phyloP scores from a whole-genome alignment of 345 rosid genomes.

The Sonneratia caseolaris region DNA sequence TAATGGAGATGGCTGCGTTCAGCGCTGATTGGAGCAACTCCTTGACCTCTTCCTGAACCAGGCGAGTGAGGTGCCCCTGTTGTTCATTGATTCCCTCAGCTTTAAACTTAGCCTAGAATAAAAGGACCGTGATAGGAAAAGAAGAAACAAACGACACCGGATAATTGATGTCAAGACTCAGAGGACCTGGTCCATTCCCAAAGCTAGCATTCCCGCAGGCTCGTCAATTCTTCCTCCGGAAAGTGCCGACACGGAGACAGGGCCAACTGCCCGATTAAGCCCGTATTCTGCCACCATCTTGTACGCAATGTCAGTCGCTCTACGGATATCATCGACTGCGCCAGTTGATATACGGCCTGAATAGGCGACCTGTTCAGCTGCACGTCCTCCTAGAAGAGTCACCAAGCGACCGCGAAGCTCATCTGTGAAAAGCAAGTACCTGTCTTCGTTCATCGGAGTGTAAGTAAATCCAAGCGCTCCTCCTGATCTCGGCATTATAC shows the following conservation, averaged over 20 bases:
- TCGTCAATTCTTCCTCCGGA: conserved; percentile 84
- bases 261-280: conserved; percentile 77
- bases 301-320: conserved; percentile 95
- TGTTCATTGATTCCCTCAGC: conserved; percentile 2
- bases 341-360: conserved; percentile 91
- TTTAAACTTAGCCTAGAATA: background rate
- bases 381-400: conserved; percentile 96
- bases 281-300: conserved; percentile 98
- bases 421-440: conserved; percentile 87
- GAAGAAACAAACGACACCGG: background rate
- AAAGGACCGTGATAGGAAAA: background rate
- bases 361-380: conserved; percentile 89
- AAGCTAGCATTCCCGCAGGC: conserved; percentile 50
- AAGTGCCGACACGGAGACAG: conserved; percentile 74
- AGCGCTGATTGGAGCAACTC: conserved; percentile 66
- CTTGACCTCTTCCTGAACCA: conserved; percentile 85
- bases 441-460: conserved; percentile 67
- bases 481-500: conserved; percentile 97
- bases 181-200: conserved; percentile 87
- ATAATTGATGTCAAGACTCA: background rate
- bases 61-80: conserved; percentile 85
- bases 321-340: conserved; percentile 88
- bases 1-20: conserved; percentile 59
- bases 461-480: conserved; percentile 95
- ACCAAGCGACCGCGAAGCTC: conserved; percentile 91